Conservation (phyloP, 257 asterid genomes). For the Solanum corneliomulleri region DNA sequence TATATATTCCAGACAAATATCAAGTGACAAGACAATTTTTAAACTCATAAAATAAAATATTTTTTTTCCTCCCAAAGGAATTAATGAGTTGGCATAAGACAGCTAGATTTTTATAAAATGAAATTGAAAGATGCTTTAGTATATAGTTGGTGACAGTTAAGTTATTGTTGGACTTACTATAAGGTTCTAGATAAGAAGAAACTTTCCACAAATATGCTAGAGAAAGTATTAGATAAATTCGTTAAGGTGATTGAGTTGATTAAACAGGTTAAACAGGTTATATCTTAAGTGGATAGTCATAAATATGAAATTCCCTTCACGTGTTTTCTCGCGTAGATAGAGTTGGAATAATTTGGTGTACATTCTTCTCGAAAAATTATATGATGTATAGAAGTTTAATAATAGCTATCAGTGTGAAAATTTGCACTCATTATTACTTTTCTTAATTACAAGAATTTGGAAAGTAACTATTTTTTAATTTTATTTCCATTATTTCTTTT, state of each 20-base stretch:
- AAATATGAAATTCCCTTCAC: no score
- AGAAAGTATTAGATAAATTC: not conserved
- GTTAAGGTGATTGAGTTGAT: not conserved
- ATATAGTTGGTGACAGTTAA: constrained; percentile 3
- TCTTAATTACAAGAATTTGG: not conserved
- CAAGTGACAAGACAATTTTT: not conserved
- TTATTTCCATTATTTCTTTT: rapidly evolving
- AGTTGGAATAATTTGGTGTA: rapidly evolving
- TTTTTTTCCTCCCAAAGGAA: not conserved
- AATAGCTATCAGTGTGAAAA: no score
- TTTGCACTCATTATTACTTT: not conserved
- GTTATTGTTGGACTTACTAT: not conserved
- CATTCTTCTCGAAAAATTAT: no score
- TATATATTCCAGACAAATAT: not conserved
- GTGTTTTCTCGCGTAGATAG: rapidly evolving
- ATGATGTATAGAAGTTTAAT: no score
- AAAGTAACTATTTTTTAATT: not conserved
- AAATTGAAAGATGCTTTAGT: not conserved
- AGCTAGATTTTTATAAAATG: not conserved
- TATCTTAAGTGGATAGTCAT: no score
- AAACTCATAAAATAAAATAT: not conserved
- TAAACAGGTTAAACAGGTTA: no score
- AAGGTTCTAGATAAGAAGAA: not conserved
- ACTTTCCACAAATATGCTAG: not conserved
- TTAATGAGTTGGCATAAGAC: not conserved